These are phyloP conservation scores for Verticillium isaacii DNA, from an alignment of 2,329 filamentous ascomycete genomes.

Conservation along the genomic window DNA sequence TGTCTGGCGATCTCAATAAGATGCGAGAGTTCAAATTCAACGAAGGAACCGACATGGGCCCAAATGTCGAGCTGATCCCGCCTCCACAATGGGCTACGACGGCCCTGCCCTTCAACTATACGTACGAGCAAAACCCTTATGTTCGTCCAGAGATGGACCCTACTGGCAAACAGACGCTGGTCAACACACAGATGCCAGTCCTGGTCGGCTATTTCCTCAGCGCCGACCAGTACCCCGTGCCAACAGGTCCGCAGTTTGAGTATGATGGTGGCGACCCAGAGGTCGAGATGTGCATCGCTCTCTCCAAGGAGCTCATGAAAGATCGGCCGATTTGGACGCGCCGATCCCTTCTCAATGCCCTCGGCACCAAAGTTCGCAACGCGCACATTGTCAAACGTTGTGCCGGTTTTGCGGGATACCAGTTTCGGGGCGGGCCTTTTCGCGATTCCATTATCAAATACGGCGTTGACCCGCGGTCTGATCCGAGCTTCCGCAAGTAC, in stretches of 20 bases:
- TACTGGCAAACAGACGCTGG: slow-evolving; percentile 44
- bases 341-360: slow-evolving; percentile 70
- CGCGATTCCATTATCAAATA: slow-evolving; percentile 81
- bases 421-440: slow-evolving; percentile 90
- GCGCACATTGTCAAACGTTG: slow-evolving; percentile 65
- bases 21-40: slow-evolving; percentile 57
- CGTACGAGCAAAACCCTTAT: slow-evolving; percentile 81
- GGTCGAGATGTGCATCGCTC: slow-evolving; percentile 59
- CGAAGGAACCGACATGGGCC: slow-evolving; percentile 47
- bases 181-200: slow-evolving; percentile 56
- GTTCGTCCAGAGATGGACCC: slow-evolving; percentile 59
- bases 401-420: slow-evolving; percentile 81
- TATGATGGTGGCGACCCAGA: slow-evolving; percentile 55
- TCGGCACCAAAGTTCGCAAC: slow-evolving; percentile 47
- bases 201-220: slow-evolving; percentile 55
- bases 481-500: slow-evolving; percentile 73
- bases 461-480: slow-evolving; percentile 77
- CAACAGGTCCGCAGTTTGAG: slow-evolving; percentile 54
- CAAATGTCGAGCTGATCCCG: slow-evolving; percentile 68
- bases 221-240: slow-evolving; percentile 57
- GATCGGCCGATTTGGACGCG: slow-evolving; percentile 83
- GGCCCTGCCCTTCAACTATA: slow-evolving; percentile 70
- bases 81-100: slow-evolving; percentile 75
- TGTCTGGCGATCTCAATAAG: slow-evolving; percentile 56
- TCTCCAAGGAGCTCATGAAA: slow-evolving; percentile 62